Base-by-base conservation (phyloP, 345 rosid genomes). In the Fremontodendron californicum region DNA sequence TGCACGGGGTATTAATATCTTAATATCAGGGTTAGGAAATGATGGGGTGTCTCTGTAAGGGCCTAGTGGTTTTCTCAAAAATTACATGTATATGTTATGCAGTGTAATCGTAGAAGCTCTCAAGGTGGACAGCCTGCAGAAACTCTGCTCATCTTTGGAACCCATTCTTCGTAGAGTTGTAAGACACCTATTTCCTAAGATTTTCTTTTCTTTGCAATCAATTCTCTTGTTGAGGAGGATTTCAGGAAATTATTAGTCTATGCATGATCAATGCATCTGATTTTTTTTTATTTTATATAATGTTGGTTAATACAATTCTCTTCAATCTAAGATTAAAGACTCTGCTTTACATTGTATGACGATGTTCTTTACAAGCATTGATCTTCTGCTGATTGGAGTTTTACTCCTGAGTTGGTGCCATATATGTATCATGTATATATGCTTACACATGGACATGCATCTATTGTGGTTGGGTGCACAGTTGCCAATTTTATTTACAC, bases 131-230 rank as follows among this genome's bases (percentile, higher is more conserved):
- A 93, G 97, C 84, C 83, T 96, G 78, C 99, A 96, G 88, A 96
- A 89, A 91, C 89, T 96, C 77, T 96, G 97, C 88, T 96, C 99
- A 21, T 96, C 99, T 68, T 77, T 96, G 87, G 99, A 96, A 80
- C 99, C 99, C 48, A 86, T 96, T 74, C 98, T 96, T 70, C 99
- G 99, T 62, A 87, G 96, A 87, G 99, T 96, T 78, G 99, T 96
- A 96, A 90, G 95, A 42, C n/a, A 33, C 76, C 70, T 80, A 33
- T 64, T 76, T 29, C 46, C 51, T 51, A 21, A 31, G 8, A 16
- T 3, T 73, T 55, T 55, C n/a, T 21, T 54, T 52, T 73, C 65
- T 52, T 25, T 57, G 46, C 48, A 21, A 37, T 73, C 35, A 21
- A 3, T 23, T 75, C 31, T 37, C n/a, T 72, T 46, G 39, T 21